Percentiles rank a stretch among this genome's conserved stretches.
Evolutionary conservation across 1,139 yeast genomes (phyloP).

Genomic region (Torulaspora globosa): DNA sequence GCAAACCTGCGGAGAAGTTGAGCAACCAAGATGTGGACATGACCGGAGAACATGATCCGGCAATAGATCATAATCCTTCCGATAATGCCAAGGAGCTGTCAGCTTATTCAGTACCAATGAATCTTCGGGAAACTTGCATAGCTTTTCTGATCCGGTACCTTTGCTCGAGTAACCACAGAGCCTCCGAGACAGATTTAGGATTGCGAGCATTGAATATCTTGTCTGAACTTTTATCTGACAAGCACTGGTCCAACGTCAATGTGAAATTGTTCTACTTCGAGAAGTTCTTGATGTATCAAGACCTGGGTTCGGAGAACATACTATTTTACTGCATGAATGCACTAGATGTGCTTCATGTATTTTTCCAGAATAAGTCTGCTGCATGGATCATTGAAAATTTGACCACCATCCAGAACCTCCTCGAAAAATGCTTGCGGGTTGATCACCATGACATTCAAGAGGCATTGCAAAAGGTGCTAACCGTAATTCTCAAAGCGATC

Average conservation of each 20-base stretch:
- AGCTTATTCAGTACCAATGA: constrained; percentile 60
- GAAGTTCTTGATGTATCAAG: constrained; percentile 74
- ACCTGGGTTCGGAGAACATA: constrained; percentile 54
- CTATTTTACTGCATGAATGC: constrained; percentile 84
- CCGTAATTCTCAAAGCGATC: constrained; percentile 61
- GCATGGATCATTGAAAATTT: constrained; percentile 75
- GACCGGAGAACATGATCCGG: constrained; percentile 16
- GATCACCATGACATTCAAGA: constrained; percentile 84
- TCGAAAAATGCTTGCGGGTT: constrained; percentile 78
- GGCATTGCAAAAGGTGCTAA: constrained; percentile 69
- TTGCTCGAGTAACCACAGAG: constrained; percentile 81
- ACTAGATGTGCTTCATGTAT: constrained; percentile 82
- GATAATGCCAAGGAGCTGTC: constrained; percentile 9
- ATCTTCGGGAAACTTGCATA: constrained; percentile 86
- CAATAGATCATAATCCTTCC: constrained; percentile 2
- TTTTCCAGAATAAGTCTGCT: constrained; percentile 68
- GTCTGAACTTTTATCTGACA: constrained; percentile 65
- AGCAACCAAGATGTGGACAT: constrained; percentile 32
- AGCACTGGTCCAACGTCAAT: constrained; percentile 81
- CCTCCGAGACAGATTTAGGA: constrained; percentile 79
- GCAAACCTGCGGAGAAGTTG: constrained; percentile 7
- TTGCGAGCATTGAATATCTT: constrained; percentile 74
- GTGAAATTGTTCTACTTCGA: constrained; percentile 85
- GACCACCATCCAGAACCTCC: constrained; percentile 60
- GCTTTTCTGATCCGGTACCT: constrained; percentile 84